Evolutionary conservation across 2,329 filamentous ascomycete genomes (phyloP).

Genomic region (Hirsutella rhossiliensis): DNA sequence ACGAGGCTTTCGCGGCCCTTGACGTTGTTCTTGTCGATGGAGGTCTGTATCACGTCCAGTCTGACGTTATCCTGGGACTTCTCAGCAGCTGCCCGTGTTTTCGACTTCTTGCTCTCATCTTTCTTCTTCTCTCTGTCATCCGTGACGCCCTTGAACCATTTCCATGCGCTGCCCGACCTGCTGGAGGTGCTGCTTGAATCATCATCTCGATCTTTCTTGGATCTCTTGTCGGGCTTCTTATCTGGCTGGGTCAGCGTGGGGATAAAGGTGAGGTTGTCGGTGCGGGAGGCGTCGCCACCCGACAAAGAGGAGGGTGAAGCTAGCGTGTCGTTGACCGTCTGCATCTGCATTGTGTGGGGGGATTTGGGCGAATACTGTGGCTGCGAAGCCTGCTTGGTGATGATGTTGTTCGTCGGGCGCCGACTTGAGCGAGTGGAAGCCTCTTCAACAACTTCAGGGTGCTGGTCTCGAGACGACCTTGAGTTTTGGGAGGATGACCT

Average conservation of each 20-base stretch:
- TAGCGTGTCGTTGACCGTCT: slow-evolving; percentile 15
- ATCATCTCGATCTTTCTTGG: slow-evolving; percentile 60
- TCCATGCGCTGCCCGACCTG: slow-evolving; percentile 59
- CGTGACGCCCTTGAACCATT: slow-evolving; percentile 70
- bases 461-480: slow-evolving; percentile 18
- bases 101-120: slow-evolving; percentile 54
- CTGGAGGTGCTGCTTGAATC: slow-evolving; percentile 46
- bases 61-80: slow-evolving; percentile 66
- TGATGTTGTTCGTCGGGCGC: slow-evolving; percentile 2
- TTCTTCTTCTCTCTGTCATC: slow-evolving; percentile 53
- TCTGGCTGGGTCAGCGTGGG: slow-evolving; percentile 61
- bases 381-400: slow-evolving; percentile 2
- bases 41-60: slow-evolving; percentile 76
- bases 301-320: slow-evolving; percentile 49
- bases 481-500: slow-evolving; percentile 41
- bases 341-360: slow-evolving; percentile 5
- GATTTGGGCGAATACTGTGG: slow-evolving; percentile 6
- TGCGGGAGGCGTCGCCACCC: slow-evolving; percentile 53
- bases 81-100: slow-evolving; percentile 43
- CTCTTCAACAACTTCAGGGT: slow-evolving; percentile 21
- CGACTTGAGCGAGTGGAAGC: slow-evolving; percentile 33
- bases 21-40: slow-evolving; percentile 57
- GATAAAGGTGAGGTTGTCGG: slow-evolving; percentile 69
- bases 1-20: slow-evolving; percentile 74
- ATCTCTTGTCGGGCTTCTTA: slow-evolving; percentile 61